Conservation (phyloP, 106 monocot species). For the Dendrobium huoshanense region DNA sequence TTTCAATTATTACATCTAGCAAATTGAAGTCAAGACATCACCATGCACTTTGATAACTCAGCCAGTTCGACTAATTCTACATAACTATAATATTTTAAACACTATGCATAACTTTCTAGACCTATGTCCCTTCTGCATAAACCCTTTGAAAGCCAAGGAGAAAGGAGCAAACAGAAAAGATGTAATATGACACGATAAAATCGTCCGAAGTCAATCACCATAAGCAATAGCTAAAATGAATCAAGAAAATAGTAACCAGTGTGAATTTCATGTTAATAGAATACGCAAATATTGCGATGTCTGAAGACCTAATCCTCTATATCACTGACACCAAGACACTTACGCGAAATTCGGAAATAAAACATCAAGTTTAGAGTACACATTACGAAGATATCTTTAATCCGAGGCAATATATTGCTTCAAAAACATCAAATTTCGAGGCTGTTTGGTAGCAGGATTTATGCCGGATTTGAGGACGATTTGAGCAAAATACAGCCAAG, state of each 20-base stretch:
- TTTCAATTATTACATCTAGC: neutral
- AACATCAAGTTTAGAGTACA: neutral
- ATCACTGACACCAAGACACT: neutral
- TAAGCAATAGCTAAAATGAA: neutral
- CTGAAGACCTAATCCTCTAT: neutral
- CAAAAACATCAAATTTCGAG: neutral
- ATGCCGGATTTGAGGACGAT: no score
- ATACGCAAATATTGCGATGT: neutral
- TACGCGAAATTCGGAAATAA: neutral
- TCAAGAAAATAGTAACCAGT: neutral
- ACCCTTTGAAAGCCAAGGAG: neutral
- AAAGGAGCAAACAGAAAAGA: neutral
- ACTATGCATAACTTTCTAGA: neutral
- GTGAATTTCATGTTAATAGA: neutral
- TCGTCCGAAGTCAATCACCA: neutral
- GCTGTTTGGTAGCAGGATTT: no score
- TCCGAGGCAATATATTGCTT: neutral
- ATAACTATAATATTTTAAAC: neutral
- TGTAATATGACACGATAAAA: neutral
- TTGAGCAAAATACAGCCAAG: no score
- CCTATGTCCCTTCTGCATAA: neutral
- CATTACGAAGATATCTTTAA: neutral
- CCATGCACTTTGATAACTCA: neutral
- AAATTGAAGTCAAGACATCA: neutral
- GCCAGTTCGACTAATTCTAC: neutral